A percentile compares a stretch with the other conserved stretches of the same genome.
Conservation (phyloP, 768 basidiomycete genomes). For the Mycena rosella region DNA sequence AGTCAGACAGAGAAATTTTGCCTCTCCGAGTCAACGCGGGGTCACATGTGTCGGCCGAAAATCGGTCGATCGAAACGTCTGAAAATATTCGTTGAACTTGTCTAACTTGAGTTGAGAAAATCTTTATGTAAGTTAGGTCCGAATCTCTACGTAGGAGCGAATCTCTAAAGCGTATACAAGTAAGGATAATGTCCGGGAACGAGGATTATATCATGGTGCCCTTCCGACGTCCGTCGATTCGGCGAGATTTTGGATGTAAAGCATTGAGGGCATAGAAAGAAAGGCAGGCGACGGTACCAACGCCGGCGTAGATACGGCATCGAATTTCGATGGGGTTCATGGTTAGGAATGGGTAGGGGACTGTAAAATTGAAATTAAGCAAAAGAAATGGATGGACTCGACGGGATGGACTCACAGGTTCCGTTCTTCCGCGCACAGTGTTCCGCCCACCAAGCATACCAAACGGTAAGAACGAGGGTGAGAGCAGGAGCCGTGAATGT, state of each 20-base stretch:
- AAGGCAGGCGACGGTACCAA: conserved; percentile 62
- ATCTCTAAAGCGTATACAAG: too few relatives aligned
- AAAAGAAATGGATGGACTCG: conserved; percentile 39
- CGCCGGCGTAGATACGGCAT: conserved; percentile 69
- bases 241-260: conserved; percentile 54
- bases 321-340: conserved; percentile 65
- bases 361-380: conserved; percentile 47
- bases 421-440: conserved; percentile 73
- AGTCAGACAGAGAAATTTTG: too few relatives aligned
- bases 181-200: too few relatives aligned
- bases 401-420: conserved; percentile 59
- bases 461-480: conserved; percentile 46
- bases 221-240: background rate
- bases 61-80: too few relatives aligned
- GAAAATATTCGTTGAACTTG: too few relatives aligned
- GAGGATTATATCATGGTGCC: too few relatives aligned
- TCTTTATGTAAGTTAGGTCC: too few relatives aligned
- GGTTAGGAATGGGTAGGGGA: conserved; percentile 89
- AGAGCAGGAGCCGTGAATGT: conserved; percentile 47
- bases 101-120: too few relatives aligned
- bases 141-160: too few relatives aligned
- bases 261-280: conserved; percentile 73
- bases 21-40: too few relatives aligned
- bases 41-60: too few relatives aligned
- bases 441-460: conserved; percentile 78